phyloP scores from a whole-genome alignment of 2,329 filamentous ascomycete genomes.

The Graphilbum sp. region DNA sequence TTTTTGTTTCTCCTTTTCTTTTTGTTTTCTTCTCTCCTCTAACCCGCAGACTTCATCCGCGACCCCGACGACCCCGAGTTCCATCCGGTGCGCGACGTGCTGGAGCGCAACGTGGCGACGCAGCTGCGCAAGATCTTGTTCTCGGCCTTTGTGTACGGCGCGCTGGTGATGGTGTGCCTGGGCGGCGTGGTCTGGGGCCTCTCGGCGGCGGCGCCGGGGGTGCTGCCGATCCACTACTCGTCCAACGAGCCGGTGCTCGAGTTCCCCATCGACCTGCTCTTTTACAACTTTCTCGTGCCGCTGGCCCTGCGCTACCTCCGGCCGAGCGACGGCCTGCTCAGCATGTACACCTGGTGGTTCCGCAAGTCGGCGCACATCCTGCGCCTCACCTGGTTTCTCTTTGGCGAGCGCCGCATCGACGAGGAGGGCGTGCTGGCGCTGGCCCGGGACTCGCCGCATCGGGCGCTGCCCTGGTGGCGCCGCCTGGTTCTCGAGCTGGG shows the following conservation, averaged over 20 bases:
- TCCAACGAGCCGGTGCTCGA: slow-evolving; percentile 85
- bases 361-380: slow-evolving; percentile 64
- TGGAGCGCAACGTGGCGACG: slow-evolving; percentile 81
- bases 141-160: slow-evolving; percentile 89
- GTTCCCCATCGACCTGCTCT: slow-evolving; percentile 83
- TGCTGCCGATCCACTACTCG: slow-evolving; percentile 86
- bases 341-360: slow-evolving; percentile 95
- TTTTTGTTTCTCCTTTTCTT: not conserved
- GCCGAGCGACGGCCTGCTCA: slow-evolving; percentile 68
- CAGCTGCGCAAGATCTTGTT: slow-evolving; percentile 94
- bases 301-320: slow-evolving; percentile 70
- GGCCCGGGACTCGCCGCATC: slow-evolving; percentile 15
- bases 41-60: slow-evolving; percentile 65
- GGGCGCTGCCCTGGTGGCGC: slow-evolving; percentile 21
- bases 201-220: slow-evolving; percentile 44
- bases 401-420: slow-evolving; percentile 63
- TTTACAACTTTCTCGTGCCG: slow-evolving; percentile 95
- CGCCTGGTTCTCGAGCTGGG: slow-evolving; percentile 26
- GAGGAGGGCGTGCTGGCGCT: slow-evolving; percentile 60
- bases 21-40: slow-evolving; percentile 13
- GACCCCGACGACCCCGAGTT: slow-evolving; percentile 98
- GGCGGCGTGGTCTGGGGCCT: slow-evolving; percentile 95
- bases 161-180: slow-evolving; percentile 78
- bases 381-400: slow-evolving; percentile 81
- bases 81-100: slow-evolving; percentile 88